phyloP scores from a whole-genome alignment of 1,284 basidiomycete species.

The Rhodotorula sp. region DNA sequence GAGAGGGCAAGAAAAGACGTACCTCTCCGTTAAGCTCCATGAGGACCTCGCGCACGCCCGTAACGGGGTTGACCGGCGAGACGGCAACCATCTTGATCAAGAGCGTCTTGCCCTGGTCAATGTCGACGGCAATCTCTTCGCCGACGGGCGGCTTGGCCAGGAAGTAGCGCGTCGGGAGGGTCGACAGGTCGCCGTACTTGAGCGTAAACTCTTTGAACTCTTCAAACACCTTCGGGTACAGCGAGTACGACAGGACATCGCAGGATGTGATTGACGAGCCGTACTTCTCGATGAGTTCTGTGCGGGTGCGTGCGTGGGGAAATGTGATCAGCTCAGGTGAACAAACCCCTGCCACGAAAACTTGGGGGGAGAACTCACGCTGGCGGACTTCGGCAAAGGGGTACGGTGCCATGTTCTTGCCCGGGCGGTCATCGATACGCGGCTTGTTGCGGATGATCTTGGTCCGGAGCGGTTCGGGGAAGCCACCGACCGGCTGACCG shows the following conservation, averaged over 20 bases:
- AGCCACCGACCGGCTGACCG: conserved; percentile 93
- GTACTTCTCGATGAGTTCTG: conserved; percentile 84
- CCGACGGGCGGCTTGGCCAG: conserved; percentile 84
- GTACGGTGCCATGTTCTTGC: conserved; percentile 77
- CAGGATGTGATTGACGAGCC: conserved; percentile 88
- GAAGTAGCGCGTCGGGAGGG: conserved; percentile 93
- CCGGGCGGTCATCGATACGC: conserved; percentile 89
- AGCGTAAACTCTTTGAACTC: conserved; percentile 93
- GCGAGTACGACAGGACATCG: conserved; percentile 92
- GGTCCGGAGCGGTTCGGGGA: conserved; percentile 92
- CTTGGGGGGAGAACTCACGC: conserved; percentile 30
- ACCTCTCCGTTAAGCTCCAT: conserved; percentile 61
- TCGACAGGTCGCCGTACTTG: conserved; percentile 94
- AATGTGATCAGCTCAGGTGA: too few species aligned
- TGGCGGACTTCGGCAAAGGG: conserved; percentile 94
- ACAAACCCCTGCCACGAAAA: too few species aligned
- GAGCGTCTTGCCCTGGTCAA: conserved; percentile 95
- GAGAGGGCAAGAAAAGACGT: not conserved
- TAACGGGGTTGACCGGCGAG: conserved; percentile 85
- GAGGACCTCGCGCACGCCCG: conserved; percentile 93
- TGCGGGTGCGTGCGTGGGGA: conserved; percentile 46
- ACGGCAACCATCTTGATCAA: conserved; percentile 95
- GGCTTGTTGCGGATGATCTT: conserved; percentile 91
- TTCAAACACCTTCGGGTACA: conserved; percentile 97
- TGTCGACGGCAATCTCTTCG: conserved; percentile 94